phyloP scores from a whole-genome alignment of 306 rosid species.

The Sicyos edulis region DNA sequence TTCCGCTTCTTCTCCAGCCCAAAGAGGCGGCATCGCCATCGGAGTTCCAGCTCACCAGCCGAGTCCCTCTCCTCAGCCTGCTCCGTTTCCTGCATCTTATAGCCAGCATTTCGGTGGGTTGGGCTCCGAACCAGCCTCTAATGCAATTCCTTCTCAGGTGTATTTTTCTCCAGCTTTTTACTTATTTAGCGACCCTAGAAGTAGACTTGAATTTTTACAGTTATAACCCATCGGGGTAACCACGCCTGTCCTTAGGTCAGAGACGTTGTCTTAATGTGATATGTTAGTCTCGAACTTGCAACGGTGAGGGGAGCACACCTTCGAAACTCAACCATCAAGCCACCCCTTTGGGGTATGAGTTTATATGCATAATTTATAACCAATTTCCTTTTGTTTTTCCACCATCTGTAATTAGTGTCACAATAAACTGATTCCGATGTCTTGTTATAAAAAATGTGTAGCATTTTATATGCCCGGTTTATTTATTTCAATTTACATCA shows the following conservation, averaged over 20 bases:
- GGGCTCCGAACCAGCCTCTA: slow-evolving; percentile 49
- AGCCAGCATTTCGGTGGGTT: slow-evolving; percentile 73
- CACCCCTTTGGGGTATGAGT: no score
- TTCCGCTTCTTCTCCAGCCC: slow-evolving; percentile 25
- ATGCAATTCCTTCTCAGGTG: slow-evolving; percentile 55
- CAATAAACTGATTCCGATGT: neutral
- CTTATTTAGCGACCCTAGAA: neutral
- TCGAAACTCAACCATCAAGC: no score
- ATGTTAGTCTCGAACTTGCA: no score
- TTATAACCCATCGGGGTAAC: neutral
- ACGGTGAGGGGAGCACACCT: no score
- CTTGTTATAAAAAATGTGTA: neutral
- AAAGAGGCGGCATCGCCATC: slow-evolving; percentile 60
- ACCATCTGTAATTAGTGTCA: no score
- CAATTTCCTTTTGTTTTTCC: no score
- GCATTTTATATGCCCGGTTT: slow-evolving; percentile 7
- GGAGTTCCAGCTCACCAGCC: slow-evolving; percentile 80
- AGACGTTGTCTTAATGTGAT: no score
- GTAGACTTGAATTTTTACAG: neutral
- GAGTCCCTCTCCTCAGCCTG: slow-evolving; percentile 30
- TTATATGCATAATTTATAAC: no score
- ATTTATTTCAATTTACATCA: neutral
- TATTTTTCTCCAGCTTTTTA: neutral
- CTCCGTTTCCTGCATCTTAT: slow-evolving; percentile 58
- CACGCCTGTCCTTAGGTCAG: no score